Conservation (phyloP, 495 filamentous ascomycete genomes). For the Tuber umbilicatum region DNA sequence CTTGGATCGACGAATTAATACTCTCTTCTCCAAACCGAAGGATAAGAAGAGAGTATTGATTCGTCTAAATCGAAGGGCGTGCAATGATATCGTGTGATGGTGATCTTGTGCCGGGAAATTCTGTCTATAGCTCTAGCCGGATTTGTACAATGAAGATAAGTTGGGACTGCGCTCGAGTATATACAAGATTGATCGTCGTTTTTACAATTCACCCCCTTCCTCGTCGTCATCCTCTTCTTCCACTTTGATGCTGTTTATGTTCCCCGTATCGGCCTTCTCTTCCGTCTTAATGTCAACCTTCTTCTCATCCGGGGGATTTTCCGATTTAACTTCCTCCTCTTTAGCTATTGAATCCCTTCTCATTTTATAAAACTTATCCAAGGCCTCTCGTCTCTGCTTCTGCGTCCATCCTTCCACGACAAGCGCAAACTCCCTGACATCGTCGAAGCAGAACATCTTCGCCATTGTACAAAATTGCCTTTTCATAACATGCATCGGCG, state of each 20-base stretch:
- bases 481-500: conserved; percentile 64
- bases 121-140: neutral
- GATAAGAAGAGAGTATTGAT: too few species aligned
- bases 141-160: neutral
- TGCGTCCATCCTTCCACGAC: conserved; percentile 92
- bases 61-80: too few species aligned
- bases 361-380: conserved; percentile 72
- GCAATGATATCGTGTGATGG: too few species aligned
- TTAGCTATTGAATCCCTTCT: conserved; percentile 46
- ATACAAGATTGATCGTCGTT: neutral
- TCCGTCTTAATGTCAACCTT: conserved; percentile 6
- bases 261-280: neutral
- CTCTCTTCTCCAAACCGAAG: too few species aligned
- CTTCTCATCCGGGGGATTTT: conserved; percentile 12
- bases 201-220: conserved; percentile 24
- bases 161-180: neutral
- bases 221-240: conserved; percentile 20
- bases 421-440: conserved; percentile 79
- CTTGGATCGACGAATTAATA: too few species aligned
- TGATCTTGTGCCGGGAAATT: neutral
- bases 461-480: conserved; percentile 93
- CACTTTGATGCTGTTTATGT: conserved; percentile 10
- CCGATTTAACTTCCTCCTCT: conserved; percentile 43
- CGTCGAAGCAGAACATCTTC: conserved; percentile 64
- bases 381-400: conserved; percentile 66